Conservation (phyloP, 176 grass and related monocot species). For the Olyra latifolia region DNA sequence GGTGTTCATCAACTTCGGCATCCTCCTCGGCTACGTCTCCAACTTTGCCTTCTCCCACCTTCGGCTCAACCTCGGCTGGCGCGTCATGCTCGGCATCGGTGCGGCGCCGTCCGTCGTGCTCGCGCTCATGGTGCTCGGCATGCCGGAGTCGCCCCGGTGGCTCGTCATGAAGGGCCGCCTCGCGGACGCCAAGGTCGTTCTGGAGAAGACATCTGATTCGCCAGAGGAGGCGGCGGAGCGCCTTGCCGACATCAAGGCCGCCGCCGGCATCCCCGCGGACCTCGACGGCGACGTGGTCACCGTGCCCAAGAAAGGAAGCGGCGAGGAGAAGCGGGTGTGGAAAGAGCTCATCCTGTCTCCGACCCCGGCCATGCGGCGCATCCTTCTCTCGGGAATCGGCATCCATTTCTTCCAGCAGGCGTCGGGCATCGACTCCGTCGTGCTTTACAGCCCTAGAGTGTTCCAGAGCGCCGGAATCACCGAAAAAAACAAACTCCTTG, state of each 20-base stretch:
- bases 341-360: slow-evolving; percentile 65
- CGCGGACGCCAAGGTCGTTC: slow-evolving; percentile 58
- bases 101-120: slow-evolving; percentile 69
- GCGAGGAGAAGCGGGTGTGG: slow-evolving; percentile 57
- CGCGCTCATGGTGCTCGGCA: slow-evolving; percentile 55
- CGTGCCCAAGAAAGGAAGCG: slow-evolving; percentile 23
- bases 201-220: slow-evolving; percentile 62
- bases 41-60: slow-evolving; percentile 67
- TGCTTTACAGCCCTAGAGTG: slow-evolving; percentile 79
- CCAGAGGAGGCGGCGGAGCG: slow-evolving; percentile 60
- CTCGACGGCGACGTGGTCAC: slow-evolving; percentile 63
- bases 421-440: slow-evolving; percentile 78
- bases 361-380: slow-evolving; percentile 47
- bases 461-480: slow-evolving; percentile 65
- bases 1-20: slow-evolving; percentile 90
- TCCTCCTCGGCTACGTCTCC: slow-evolving; percentile 81
- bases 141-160: slow-evolving; percentile 87
- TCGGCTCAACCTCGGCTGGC: slow-evolving; percentile 44
- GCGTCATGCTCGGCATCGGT: slow-evolving; percentile 78
- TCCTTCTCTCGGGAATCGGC: slow-evolving; percentile 53
- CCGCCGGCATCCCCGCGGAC: slow-evolving; percentile 59
- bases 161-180: slow-evolving; percentile 78
- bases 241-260: slow-evolving; percentile 64
- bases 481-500: slow-evolving; percentile 40
- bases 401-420: slow-evolving; percentile 95